Base-by-base conservation (phyloP, 1,284 basidiomycete species). In the Trametes versicolor region DNA sequence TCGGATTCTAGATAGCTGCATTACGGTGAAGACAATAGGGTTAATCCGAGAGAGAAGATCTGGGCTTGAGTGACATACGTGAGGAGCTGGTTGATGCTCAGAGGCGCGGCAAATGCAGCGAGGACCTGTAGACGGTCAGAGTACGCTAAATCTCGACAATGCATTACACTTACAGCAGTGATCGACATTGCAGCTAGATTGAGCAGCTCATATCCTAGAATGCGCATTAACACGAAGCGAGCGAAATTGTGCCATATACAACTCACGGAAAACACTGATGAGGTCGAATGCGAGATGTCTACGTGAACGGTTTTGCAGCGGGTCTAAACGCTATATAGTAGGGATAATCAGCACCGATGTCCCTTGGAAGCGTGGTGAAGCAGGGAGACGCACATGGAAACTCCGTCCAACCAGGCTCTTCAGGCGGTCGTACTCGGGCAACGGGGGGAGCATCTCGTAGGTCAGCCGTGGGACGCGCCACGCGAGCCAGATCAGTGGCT, bases 341-440 rank as follows among this genome's bases (percentile, higher is more conserved):
- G 19, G 2, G 5, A n/a, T 4, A 43, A 17, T 7, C 4, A n/a
- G 15, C 37, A 12, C 41, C 9, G n/a, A 19, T 17, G 25, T n/a
- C n/a, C n/a, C 6, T 15, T 4, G 8, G 10, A 27, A 19, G n/a
- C 5, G 23, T 19, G 19, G 21, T 6, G 1, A 10, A n/a, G 5
- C 2, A 48, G 25, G 53, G 52, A 19, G 21, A 60, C 73, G 21
- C 53, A 75, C 78, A 5, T 73, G 73, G 59, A 79, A 74, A 63
- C 76, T 75, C 13, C 74, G 73, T 41, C 76, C 70, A 47, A 80
- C 79, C 0, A 86, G 76, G 65, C 79, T 73, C 39, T 75, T 75
- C 1, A 83, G 76, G 34, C 75, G 72, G 66, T 86, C 83, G 62
- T 82, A 83, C 66, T 86, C 85, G 0, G 82, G 77, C 15, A 85